phyloP scores from a whole-genome alignment of 106 monocot genomes.

The Phalaenopsis equestris region DNA sequence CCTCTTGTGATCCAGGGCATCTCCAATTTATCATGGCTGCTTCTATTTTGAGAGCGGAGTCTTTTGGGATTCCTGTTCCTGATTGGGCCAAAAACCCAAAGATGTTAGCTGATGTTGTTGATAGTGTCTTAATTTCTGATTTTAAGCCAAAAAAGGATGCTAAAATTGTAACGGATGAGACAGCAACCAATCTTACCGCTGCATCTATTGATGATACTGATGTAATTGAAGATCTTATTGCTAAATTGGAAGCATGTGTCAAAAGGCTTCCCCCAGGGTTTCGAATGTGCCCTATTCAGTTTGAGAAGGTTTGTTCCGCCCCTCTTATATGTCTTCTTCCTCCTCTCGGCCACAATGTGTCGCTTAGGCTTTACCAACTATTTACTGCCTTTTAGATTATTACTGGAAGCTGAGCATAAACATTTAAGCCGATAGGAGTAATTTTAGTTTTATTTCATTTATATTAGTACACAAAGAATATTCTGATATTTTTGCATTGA shows the following conservation, averaged over 20 bases:
- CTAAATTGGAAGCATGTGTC: slow-evolving; percentile 3
- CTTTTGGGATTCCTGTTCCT: slow-evolving; percentile 9
- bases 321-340: not conserved
- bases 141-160: slow-evolving; percentile 7
- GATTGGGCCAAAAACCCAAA: slow-evolving; percentile 12
- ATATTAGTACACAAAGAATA: no score
- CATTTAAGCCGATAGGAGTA: no score
- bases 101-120: slow-evolving; percentile 1
- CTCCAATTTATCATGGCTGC: slow-evolving; percentile 11
- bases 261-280: slow-evolving; percentile 1
- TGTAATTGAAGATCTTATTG: slow-evolving; percentile 11
- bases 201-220: slow-evolving; percentile 4
- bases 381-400: no score
- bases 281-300: slow-evolving; percentile 10
- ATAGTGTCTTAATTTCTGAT: not conserved
- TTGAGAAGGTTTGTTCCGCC: slow-evolving; percentile 6
- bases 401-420: no score
- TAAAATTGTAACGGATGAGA: slow-evolving; percentile 10
- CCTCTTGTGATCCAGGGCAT: slow-evolving; percentile 6
- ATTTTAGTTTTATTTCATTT: no score
- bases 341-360: not conserved
- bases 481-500: no score
- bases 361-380: not conserved
- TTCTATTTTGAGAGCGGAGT: slow-evolving; percentile 7
- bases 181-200: not conserved